Percentiles rank a stretch among this genome's conserved stretches.
phyloP scores from a whole-genome alignment of 306 rosid genomes.

The Glycine latifolia region DNA sequence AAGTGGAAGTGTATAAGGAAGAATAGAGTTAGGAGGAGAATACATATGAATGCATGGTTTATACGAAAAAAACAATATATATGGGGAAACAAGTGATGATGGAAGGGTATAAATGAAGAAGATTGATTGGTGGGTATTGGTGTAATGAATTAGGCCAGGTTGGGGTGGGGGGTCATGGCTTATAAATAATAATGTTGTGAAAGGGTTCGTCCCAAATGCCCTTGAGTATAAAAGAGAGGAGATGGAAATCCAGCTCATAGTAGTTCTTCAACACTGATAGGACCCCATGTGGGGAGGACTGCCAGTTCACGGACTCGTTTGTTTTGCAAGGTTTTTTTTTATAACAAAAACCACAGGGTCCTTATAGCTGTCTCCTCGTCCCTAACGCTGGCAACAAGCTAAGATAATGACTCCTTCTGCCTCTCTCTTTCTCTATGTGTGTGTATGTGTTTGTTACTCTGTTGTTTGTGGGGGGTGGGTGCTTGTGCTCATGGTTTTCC shows the following conservation, averaged over 20 bases:
- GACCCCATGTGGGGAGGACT: conserved; percentile 72
- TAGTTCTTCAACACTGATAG: conserved; percentile 38
- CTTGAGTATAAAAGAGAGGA: not conserved
- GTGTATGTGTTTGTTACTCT: not conserved
- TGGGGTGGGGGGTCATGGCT: conserved; percentile 12
- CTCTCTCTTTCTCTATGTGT: not conserved
- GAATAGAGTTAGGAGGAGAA: too few species aligned
- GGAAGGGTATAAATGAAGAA: conserved; percentile 31
- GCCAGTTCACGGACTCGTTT: conserved; percentile 66
- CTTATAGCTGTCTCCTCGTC: conserved; percentile 67
- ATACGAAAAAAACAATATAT: not conserved
- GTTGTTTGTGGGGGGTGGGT: conserved; percentile 30
- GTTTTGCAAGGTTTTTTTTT: conserved; percentile 28
- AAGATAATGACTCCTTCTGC: conserved; percentile 49
- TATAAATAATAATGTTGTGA: not conserved
- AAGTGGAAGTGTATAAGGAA: conserved; percentile 32
- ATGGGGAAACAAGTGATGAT: not conserved
- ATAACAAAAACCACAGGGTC: conserved; percentile 42
- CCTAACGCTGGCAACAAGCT: conserved; percentile 65
- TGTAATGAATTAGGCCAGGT: conserved; percentile 33
- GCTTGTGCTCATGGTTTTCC: not conserved
- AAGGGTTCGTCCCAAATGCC: conserved; percentile 1
- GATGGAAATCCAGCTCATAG: conserved; percentile 82
- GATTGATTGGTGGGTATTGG: conserved; percentile 36
- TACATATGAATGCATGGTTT: too few species aligned